These are phyloP conservation scores for Liriodendron chinense DNA, from an alignment of 164 flowering plant genomes.

Conservation along the genomic window DNA sequence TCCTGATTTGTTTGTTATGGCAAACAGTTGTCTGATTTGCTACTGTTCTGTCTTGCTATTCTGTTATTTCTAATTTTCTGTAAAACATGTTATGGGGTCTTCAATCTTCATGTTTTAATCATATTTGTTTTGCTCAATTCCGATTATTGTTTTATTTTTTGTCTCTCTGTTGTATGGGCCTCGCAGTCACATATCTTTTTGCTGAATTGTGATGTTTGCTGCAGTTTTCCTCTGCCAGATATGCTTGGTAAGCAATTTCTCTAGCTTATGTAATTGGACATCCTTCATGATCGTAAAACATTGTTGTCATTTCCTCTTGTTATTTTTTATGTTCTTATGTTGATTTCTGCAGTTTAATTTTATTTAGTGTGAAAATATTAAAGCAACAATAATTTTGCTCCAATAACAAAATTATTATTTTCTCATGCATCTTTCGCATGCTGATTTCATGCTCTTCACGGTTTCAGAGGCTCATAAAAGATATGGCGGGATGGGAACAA, in stretches of 20 bases:
- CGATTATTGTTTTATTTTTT: neutral
- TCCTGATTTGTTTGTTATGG: neutral
- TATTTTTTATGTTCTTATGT: neutral
- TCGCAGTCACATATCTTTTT: conserved; percentile 86
- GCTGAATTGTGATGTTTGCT: conserved; percentile 95
- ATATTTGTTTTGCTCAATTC: neutral
- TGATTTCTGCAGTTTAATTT: no score
- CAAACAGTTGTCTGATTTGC: neutral
- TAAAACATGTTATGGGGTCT: neutral
- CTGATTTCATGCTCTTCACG: neutral
- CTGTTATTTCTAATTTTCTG: neutral
- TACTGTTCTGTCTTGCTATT: neutral
- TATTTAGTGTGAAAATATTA: neutral
- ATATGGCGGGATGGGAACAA: conserved; percentile 92
- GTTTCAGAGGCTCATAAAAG: conserved; percentile 76
- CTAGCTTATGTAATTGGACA: neutral
- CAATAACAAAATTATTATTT: neutral
- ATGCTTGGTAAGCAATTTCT: conserved; percentile 70
- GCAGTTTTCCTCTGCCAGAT: conserved; percentile 87
- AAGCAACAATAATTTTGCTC: neutral
- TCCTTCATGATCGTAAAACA: neutral
- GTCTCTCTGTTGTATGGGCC: conserved; percentile 6
- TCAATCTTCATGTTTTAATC: neutral
- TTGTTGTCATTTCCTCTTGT: neutral
- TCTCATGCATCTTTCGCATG: neutral